Evolutionary conservation across 441 rosid genomes (phyloP).

Genomic region (Corymbia calophylla): DNA sequence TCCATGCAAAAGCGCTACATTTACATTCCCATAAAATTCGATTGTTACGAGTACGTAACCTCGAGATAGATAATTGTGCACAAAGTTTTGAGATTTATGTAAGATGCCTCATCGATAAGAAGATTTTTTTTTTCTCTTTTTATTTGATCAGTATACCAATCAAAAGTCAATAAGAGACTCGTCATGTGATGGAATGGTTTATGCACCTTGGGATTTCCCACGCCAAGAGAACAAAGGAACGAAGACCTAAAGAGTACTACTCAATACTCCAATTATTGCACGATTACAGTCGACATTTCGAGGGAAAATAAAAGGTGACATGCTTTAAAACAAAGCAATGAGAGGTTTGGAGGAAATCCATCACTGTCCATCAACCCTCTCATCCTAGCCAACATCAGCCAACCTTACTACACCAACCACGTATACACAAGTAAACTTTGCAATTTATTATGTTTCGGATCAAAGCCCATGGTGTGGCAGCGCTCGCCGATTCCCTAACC

Average conservation of each 20-base stretch:
- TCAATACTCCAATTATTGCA: neutral
- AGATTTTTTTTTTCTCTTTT: neutral
- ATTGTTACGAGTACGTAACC: fast-evolving
- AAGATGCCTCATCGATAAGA: neutral
- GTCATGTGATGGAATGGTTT: fast-evolving
- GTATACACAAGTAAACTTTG: neutral
- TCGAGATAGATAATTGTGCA: too few relatives aligned
- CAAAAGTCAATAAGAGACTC: neutral
- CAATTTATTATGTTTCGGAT: neutral
- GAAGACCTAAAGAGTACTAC: too few relatives aligned
- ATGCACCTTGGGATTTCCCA: neutral
- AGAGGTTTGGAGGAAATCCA: neutral
- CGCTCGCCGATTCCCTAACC: neutral
- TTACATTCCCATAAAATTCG: neutral
- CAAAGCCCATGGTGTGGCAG: neutral
- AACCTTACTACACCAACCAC: neutral
- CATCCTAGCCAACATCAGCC: neutral
- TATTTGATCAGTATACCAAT: neutral
- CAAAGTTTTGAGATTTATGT: too few relatives aligned
- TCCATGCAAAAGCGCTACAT: neutral
- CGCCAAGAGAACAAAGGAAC: neutral
- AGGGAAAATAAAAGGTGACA: neutral
- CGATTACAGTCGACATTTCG: neutral
- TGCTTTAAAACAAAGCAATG: neutral
- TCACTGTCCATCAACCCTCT: neutral